Conservation (phyloP, 2,329 filamentous ascomycete species). For the Xylaria sp. region DNA sequence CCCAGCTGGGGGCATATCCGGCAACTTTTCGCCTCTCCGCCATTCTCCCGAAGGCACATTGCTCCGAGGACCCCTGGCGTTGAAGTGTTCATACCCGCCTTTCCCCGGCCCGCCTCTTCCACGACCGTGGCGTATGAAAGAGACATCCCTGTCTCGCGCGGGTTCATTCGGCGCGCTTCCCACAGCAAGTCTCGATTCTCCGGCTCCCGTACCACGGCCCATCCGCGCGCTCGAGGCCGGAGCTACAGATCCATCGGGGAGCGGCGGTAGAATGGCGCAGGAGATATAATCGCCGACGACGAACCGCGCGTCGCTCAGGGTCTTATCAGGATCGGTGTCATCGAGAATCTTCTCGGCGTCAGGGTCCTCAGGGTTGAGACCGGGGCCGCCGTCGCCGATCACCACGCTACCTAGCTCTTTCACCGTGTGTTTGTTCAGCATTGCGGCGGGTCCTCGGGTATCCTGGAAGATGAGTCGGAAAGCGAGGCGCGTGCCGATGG, state of each 20-base stretch:
- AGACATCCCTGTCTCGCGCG: conserved; percentile 33
- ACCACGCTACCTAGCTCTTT: conserved; percentile 88
- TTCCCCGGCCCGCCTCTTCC: conserved; percentile 39
- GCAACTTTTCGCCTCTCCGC: conserved; percentile 72
- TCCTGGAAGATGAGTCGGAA: conserved; percentile 91
- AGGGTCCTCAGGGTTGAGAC: conserved; percentile 45
- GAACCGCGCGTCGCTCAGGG: conserved; percentile 79
- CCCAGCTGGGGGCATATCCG: conserved; percentile 56
- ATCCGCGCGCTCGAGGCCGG: conserved; percentile 64
- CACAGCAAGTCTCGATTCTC: conserved; percentile 49
- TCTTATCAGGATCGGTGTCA: conserved; percentile 71
- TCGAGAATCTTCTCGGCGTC: conserved; percentile 53
- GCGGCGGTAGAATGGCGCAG: conserved; percentile 81
- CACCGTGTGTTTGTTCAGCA: conserved; percentile 70
- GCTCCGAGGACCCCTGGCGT: conserved; percentile 51
- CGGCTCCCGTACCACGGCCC: conserved; percentile 54
- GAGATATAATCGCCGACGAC: conserved; percentile 90
- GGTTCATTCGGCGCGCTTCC: conserved; percentile 39
- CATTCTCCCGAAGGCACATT: conserved; percentile 69
- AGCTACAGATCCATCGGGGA: conserved; percentile 78
- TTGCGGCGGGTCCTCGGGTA: conserved; percentile 54
- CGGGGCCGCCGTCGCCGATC: conserved; percentile 68
- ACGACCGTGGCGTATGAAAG: conserved; percentile 21
- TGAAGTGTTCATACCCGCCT: conserved; percentile 52
- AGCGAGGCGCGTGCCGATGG: conserved; percentile 83